Base-by-base conservation (phyloP, 371 early-diverging fungal species). In the Mortierella sp. region DNA sequence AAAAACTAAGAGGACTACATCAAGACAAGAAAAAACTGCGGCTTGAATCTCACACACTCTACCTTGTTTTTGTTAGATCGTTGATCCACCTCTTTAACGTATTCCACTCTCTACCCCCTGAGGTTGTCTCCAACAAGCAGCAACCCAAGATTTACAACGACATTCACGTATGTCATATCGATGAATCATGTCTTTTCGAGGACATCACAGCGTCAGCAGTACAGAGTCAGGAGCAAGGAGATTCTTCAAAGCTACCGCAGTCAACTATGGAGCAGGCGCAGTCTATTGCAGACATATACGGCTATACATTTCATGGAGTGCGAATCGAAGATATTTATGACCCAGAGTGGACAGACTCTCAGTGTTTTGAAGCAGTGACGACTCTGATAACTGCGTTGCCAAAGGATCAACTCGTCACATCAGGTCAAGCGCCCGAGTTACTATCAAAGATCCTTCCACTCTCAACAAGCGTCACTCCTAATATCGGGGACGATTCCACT, bases 311-410 rank as follows among this genome's bases (percentile, higher is more conserved):
- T 60, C 77, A 77, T 42, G 82, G 84, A 53, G 67, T 69, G 1
- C 61, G 62, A 17, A 76, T 83, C 47, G 82, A 83, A 55, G 84
- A 83, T 45, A 68, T 83, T 19, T 83, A 69, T 64, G 78, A 81
- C 34, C 65, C 73, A 35, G 71, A 71, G 17, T 83, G 76, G 72
- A 65, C 83, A 10, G 83, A 83, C 17, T 76, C 81, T 15, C 56
- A 53, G 10, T 72, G 68, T 35, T 83, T 81, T 51, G 70, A 76
- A 7, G 76, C 68, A 0, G 62, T 70, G 12, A 70, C 71, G 2
- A 42, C 63, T 1, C 31, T 79, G 45, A 22, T 79, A 2, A 79
- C 80, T 7, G 67, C 74, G 4, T 64, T 73, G 12, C 74, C 74
- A 3, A 79, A 67, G 74, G 70, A 74, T 29, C 74, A 79, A 53